These are phyloP conservation scores for Boletus huronensis DNA, from an alignment of 768 basidiomycete genomes.

Conservation along the genomic window DNA sequence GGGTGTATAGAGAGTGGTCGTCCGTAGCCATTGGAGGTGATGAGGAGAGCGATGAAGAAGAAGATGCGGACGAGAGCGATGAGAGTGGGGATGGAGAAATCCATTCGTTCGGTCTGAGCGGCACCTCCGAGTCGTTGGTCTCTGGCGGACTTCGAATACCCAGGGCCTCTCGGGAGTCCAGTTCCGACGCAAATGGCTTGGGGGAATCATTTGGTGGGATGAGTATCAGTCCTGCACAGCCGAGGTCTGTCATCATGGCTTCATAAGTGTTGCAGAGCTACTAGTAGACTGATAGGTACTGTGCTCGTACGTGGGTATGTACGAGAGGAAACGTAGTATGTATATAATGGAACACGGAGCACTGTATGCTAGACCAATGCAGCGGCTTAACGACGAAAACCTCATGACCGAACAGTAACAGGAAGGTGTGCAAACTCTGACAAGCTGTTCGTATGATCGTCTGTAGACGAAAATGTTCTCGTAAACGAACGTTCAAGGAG, in stretches of 20 bases:
- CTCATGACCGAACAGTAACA: slow-evolving; percentile 20
- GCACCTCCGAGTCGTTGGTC: not conserved
- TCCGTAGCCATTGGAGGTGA: slow-evolving; percentile 69
- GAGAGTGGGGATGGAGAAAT: slow-evolving; percentile 3
- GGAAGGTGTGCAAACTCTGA: slow-evolving; percentile 21
- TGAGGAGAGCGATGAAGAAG: slow-evolving; percentile 68
- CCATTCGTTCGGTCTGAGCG: slow-evolving; percentile 6
- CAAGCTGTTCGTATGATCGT: not conserved
- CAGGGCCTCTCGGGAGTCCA: slow-evolving; percentile 17
- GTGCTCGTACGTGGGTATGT: not conserved
- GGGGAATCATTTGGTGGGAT: slow-evolving; percentile 72
- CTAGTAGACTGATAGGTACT: not conserved
- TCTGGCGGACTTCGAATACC: slow-evolving; percentile 24
- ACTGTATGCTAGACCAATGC: not conserved
- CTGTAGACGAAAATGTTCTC: not conserved
- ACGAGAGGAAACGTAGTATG: not conserved
- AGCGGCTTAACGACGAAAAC: not conserved
- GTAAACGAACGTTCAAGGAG: not conserved
- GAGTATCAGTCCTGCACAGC: slow-evolving; percentile 72
- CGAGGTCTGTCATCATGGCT: slow-evolving; percentile 17
- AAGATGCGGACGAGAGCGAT: slow-evolving; percentile 37
- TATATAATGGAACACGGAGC: not conserved
- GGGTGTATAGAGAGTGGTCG: slow-evolving; percentile 88
- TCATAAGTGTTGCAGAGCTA: slow-evolving; percentile 3
- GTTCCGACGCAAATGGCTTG: slow-evolving; percentile 47